Evolutionary conservation across 768 basidiomycete species (phyloP).

Genomic region (Hygrophoropsis aurantiaca): DNA sequence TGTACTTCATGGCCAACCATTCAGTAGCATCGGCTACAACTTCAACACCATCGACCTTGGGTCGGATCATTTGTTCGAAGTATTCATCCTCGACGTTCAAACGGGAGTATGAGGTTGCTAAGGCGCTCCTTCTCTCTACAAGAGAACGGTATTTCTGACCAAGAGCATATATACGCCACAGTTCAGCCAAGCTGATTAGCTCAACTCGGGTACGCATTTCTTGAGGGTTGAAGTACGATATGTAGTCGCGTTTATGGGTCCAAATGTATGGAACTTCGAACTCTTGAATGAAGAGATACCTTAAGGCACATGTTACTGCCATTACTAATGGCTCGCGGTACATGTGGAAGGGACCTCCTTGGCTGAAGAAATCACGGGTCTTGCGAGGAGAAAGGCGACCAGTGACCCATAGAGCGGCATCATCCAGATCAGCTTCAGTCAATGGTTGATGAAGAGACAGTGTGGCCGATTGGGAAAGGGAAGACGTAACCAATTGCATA

Average conservation of each 20-base stretch:
- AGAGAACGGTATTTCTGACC: constrained; percentile 90
- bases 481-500: constrained; percentile 87
- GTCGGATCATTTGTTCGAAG: constrained; percentile 67
- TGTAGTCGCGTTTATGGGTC: constrained; percentile 90
- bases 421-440: constrained; percentile 70
- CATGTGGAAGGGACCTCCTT: constrained; percentile 56
- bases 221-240: constrained; percentile 74
- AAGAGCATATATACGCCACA: constrained; percentile 90
- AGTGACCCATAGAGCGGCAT: constrained; percentile 88
- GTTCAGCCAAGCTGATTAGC: constrained; percentile 73
- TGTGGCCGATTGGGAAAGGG: constrained; percentile 67
- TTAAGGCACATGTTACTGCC: constrained; percentile 77
- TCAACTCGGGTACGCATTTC: constrained; percentile 64
- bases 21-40: constrained; percentile 88
- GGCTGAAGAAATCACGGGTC: constrained; percentile 70
- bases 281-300: constrained; percentile 82
- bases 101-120: constrained; percentile 65
- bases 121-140: constrained; percentile 64
- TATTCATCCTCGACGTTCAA: constrained; percentile 72
- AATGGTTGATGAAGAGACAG: constrained; percentile 62
- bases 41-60: constrained; percentile 78
- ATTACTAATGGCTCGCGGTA: constrained; percentile 69
- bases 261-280: constrained; percentile 96
- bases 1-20: constrained; percentile 87
- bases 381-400: constrained; percentile 72